A percentile compares a stretch with the other conserved stretches of the same genome.
Evolutionary conservation across 441 rosid species (phyloP).

Genomic region (Corymbia calophylla): DNA sequence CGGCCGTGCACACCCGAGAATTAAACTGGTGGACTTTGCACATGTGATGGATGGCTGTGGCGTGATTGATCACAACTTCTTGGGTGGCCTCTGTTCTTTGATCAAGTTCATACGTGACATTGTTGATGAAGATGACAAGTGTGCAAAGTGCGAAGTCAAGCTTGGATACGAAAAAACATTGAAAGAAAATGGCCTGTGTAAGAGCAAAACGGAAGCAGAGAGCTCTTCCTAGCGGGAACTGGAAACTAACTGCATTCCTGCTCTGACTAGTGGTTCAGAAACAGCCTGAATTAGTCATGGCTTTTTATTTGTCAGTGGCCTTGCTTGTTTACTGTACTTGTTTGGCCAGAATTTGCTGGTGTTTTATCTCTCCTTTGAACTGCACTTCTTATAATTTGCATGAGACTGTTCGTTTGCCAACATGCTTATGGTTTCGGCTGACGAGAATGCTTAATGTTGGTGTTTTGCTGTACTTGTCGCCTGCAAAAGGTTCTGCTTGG

Average conservation of each 20-base stretch:
- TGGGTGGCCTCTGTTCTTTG: conserved; percentile 93
- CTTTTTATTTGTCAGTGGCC: background rate
- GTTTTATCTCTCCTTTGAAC: background rate
- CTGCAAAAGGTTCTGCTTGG: background rate
- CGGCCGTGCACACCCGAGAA: conserved; percentile 31
- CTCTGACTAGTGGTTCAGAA: background rate
- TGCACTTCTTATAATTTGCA: background rate
- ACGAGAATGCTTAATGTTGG: background rate
- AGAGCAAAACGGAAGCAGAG: background rate
- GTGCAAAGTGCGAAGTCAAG: background rate
- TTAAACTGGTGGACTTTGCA: conserved; percentile 93
- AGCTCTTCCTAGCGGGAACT: background rate
- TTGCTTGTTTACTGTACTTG: background rate
- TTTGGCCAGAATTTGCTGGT: background rate
- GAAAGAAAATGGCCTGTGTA: background rate
- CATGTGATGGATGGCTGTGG: conserved; percentile 84
- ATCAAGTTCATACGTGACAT: conserved; percentile 75
- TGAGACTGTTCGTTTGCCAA: background rate
- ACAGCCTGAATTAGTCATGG: background rate
- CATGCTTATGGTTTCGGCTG: background rate
- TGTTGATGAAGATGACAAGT: background rate
- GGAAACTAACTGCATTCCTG: background rate
- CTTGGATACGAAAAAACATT: background rate
- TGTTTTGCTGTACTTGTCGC: background rate
- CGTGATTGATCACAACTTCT: conserved; percentile 88